phyloP scores from a whole-genome alignment of 495 filamentous ascomycete species.

The Penicillium daleae region DNA sequence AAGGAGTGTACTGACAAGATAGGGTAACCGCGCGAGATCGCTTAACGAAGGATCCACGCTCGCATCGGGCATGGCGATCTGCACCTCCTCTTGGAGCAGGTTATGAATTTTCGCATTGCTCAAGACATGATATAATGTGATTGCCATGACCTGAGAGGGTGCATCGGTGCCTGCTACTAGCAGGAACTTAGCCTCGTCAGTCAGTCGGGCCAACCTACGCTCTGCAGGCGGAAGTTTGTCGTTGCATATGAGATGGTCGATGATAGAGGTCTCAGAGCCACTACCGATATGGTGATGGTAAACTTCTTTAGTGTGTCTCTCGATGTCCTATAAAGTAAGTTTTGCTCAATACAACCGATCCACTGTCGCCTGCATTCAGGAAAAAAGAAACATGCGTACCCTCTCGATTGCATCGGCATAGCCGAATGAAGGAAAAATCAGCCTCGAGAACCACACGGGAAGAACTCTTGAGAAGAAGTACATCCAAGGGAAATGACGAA shows the following conservation, averaged over 20 bases:
- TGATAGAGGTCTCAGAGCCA: neutral
- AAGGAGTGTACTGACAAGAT: neutral
- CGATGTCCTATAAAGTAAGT: neutral
- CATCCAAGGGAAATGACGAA: neutral
- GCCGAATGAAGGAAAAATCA: neutral
- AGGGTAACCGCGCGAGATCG: neutral
- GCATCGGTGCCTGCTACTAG: conserved; percentile 2
- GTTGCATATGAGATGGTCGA: neutral
- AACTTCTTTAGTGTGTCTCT: neutral
- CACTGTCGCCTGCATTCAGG: neutral
- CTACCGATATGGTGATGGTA: neutral
- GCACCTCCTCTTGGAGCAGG: neutral
- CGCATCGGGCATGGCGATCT: neutral
- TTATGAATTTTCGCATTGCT: neutral
- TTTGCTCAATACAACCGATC: neutral
- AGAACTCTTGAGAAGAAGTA: neutral
- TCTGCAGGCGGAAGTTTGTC: neutral
- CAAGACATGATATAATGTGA: neutral
- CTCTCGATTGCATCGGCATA: neutral
- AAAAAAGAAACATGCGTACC: neutral
- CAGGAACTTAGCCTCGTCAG: neutral
- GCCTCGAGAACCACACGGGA: neutral
- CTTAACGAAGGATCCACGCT: neutral
- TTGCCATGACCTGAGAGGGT: conserved; percentile 3
- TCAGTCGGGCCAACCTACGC: neutral